A percentile compares a stretch with the other conserved stretches of the same genome.
Evolutionary conservation across 768 basidiomycete genomes (phyloP).

Genomic region (Lactifluus rugatus): DNA sequence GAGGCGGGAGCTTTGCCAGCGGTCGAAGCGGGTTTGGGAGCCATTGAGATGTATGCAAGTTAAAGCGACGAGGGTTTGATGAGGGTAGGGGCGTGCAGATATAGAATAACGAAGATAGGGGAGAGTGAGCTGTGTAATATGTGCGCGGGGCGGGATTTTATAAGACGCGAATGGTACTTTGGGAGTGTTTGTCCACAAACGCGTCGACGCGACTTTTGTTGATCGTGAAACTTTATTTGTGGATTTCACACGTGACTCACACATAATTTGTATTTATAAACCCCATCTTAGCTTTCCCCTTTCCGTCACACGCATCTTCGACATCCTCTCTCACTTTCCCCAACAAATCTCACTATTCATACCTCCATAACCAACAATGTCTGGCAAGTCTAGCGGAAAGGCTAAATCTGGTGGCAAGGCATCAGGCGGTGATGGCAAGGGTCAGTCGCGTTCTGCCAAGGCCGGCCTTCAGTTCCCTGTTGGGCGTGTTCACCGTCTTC

Average conservation of each 20-base stretch:
- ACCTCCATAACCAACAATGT: conserved; percentile 24
- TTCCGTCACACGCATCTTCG: conserved; percentile 8
- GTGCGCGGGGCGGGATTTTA: conserved; percentile 23
- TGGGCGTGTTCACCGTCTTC: conserved; percentile 84
- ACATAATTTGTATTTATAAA: conserved; percentile 3
- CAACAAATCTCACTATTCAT: not conserved
- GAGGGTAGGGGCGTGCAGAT: not conserved
- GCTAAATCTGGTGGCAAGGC: conserved; percentile 47
- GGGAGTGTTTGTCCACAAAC: conserved; percentile 30
- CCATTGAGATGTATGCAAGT: conserved; percentile 34
- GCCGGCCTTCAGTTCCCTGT: conserved; percentile 84
- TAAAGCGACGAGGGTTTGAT: conserved; percentile 7
- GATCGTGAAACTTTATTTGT: conserved; percentile 25
- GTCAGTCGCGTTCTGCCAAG: conserved; percentile 61
- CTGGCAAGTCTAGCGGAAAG: conserved; percentile 48
- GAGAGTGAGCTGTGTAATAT: conserved; percentile 18
- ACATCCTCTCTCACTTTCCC: not conserved
- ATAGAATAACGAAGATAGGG: not conserved
- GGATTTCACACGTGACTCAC: conserved; percentile 6
- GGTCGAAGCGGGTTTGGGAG: conserved; percentile 70
- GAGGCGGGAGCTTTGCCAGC: conserved; percentile 76
- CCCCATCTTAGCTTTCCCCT: not conserved
- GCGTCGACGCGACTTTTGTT: conserved; percentile 31
- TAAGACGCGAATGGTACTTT: conserved; percentile 27
- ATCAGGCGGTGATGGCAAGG: conserved; percentile 39